Conservation (phyloP, 352 stramenopile genomes). For the Phytophthora capsici region DNA sequence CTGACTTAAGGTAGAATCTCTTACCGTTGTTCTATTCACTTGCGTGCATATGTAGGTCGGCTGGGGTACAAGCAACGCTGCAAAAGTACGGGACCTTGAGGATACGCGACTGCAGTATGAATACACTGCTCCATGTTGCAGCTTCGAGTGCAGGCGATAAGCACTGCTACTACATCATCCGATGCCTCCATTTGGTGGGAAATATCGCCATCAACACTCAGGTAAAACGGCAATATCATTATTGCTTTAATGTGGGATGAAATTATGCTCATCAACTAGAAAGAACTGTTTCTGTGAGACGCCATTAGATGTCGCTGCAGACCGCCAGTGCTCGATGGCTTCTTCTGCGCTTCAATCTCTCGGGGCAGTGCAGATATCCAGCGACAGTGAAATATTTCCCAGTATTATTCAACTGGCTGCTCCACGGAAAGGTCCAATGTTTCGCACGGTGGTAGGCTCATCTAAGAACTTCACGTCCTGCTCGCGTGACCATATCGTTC, state of each 20-base stretch:
- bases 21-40: not conserved
- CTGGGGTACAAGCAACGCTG: constrained; percentile 39
- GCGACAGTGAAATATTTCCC: constrained; percentile 42
- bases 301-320: constrained; percentile 43
- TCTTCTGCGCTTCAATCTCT: constrained; percentile 42
- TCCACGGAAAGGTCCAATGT: constrained; percentile 32
- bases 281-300: constrained; percentile 58
- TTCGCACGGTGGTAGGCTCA: constrained; percentile 26
- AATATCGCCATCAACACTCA: constrained; percentile 50
- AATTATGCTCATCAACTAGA: not conserved
- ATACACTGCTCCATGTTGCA: constrained; percentile 60
- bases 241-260: not conserved
- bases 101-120: constrained; percentile 66
- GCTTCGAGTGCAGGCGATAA: constrained; percentile 44
- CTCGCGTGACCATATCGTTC: constrained; percentile 40
- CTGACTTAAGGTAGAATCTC: not conserved
- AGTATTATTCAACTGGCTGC: constrained; percentile 31
- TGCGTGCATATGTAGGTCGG: constrained; percentile 26
- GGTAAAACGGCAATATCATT: constrained; percentile 20
- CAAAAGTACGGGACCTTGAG: constrained; percentile 55
- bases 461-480: constrained; percentile 42
- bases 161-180: constrained; percentile 56
- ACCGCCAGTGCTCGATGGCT: constrained; percentile 36
- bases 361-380: constrained; percentile 39
- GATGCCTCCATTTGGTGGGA: constrained; percentile 46